These are phyloP conservation scores for Hirschfeldia incana DNA, from an alignment of 345 rosid genomes.

Conservation along the genomic window DNA sequence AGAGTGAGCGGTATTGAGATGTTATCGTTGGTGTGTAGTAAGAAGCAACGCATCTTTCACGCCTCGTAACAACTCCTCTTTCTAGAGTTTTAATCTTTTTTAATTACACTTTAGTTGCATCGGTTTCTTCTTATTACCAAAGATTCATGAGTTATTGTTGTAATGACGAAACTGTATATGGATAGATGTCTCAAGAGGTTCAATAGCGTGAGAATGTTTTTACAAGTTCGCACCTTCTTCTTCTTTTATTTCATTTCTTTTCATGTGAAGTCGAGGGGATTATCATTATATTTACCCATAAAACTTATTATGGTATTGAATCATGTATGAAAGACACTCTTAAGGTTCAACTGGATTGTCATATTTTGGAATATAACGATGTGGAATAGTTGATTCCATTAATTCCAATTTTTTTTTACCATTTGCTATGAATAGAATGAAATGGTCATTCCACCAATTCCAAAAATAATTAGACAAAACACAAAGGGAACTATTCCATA, in stretches of 20 bases:
- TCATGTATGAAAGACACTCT: background rate
- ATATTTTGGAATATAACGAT: too few relatives aligned
- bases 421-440: too few relatives aligned
- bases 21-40: constrained; percentile 56
- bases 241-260: too few relatives aligned
- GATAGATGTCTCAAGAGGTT: constrained; percentile 8
- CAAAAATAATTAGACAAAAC: too few relatives aligned
- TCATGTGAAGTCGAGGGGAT: too few relatives aligned
- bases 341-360: too few relatives aligned
- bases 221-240: background rate
- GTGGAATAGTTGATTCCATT: too few relatives aligned
- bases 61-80: constrained; percentile 59
- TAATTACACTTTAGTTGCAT: constrained; percentile 14
- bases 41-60: constrained; percentile 74
- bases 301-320: background rate
- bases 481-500: too few relatives aligned
- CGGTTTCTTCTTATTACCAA: constrained; percentile 16
- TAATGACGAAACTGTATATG: constrained; percentile 42
- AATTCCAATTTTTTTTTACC: too few relatives aligned
- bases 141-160: constrained; percentile 40
- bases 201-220: constrained; percentile 3
- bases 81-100: background rate
- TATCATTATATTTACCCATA: too few relatives aligned
- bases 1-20: constrained; percentile 61
- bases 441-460: too few relatives aligned